Percentiles rank a stretch among this genome's conserved stretches.
Evolutionary conservation across 441 rosid genomes (phyloP).

Genomic region (Macaranga tanarius): DNA sequence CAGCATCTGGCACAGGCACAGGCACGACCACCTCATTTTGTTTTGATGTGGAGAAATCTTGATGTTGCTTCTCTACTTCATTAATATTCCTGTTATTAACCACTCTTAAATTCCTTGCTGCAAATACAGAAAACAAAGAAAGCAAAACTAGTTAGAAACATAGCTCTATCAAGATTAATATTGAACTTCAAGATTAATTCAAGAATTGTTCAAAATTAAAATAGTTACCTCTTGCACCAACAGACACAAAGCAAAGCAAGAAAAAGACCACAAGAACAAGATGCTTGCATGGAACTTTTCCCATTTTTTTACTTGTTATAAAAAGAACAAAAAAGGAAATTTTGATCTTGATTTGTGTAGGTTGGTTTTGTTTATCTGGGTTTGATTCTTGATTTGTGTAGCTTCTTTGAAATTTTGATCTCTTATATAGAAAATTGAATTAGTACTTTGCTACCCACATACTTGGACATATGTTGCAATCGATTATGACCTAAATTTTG

Average conservation of each 20-base stretch:
- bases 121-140: not conserved
- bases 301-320: constrained; percentile 27
- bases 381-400: constrained; percentile 6
- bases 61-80: constrained; percentile 28
- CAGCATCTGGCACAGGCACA: constrained; percentile 14
- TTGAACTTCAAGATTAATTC: not conserved
- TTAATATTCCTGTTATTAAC: not conserved
- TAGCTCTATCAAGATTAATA: no score
- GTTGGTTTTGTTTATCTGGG: not conserved
- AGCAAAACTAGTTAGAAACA: not conserved
- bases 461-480: constrained; percentile 24
- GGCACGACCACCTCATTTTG: constrained; percentile 16
- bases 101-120: constrained; percentile 45
- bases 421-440: constrained; percentile 30
- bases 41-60: constrained; percentile 14
- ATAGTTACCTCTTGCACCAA: constrained; percentile 38
- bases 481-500: constrained; percentile 38
- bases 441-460: not conserved
- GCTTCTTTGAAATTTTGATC: not conserved
- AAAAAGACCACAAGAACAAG: constrained; percentile 40
- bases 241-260: constrained; percentile 41
- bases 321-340: no score
- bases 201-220: not conserved
- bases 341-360: no score
- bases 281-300: constrained; percentile 34